phyloP scores from a whole-genome alignment of 805 yeast genomes.

The Pichia sporocuriosa region DNA sequence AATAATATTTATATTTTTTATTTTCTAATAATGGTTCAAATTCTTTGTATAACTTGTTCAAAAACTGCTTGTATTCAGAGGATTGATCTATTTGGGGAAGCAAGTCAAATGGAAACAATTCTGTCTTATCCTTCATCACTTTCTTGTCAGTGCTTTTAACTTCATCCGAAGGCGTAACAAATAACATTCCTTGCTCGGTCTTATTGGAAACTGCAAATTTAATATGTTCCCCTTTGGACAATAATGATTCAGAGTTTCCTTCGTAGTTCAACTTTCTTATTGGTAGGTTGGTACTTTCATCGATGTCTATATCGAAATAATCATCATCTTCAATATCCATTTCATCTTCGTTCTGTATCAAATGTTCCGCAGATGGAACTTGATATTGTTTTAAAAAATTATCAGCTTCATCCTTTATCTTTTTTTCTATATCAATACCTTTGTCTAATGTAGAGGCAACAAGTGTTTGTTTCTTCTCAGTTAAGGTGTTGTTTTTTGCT shows the following conservation, averaged over 20 bases:
- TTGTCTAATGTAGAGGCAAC: no score
- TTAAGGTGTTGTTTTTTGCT: neutral
- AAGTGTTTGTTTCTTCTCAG: neutral
- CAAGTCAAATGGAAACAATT: constrained; percentile 35
- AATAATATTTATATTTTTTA: constrained; percentile 31
- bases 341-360: neutral
- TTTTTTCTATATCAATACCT: no score
- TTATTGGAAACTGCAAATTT: constrained; percentile 43
- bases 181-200: constrained; percentile 36
- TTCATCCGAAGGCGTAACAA: constrained; percentile 21
- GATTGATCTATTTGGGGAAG: constrained; percentile 35
- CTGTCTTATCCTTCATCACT: constrained; percentile 31
- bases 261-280: constrained; percentile 30
- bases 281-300: constrained; percentile 21
- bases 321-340: constrained; percentile 6
- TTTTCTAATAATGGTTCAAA: constrained; percentile 45
- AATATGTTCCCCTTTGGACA: constrained; percentile 31
- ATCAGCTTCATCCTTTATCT: constrained; percentile 12
- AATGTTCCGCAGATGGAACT: constrained; percentile 4
- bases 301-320: constrained; percentile 17
- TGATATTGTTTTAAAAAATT: constrained; percentile 3
- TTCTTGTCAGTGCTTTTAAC: neutral
- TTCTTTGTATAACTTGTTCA: constrained; percentile 43
- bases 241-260: constrained; percentile 27
- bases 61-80: constrained; percentile 38